Conservation (phyloP, 192 early-diverging fungal genomes). For the Rhizophlyctis rosea region DNA sequence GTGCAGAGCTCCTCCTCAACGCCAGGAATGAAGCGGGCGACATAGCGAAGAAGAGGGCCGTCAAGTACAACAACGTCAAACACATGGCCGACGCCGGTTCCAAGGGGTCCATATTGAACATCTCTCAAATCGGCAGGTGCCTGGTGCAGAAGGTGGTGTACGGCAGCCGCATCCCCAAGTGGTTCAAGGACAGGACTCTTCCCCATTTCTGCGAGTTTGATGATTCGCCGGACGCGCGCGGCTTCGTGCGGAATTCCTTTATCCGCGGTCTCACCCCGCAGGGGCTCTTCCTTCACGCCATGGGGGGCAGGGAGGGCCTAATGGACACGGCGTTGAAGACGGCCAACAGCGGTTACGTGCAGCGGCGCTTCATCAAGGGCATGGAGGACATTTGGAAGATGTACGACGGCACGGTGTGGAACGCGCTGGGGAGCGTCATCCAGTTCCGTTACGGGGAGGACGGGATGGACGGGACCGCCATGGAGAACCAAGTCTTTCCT, state of each 20-base stretch:
- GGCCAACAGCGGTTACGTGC: conserved; percentile 91
- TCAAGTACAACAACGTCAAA: conserved; percentile 86
- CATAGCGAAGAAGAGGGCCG: no score
- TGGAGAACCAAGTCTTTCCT: conserved; percentile 77
- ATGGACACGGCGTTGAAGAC: conserved; percentile 90
- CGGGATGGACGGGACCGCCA: conserved; percentile 88
- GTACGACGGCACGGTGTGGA: conserved; percentile 94
- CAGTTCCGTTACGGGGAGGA: conserved; percentile 97
- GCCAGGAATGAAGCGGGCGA: no score
- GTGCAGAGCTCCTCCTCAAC: no score
- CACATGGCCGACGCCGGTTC: conserved; percentile 88
- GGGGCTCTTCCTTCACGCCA: no score
- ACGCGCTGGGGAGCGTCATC: conserved; percentile 84
- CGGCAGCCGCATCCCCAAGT: conserved; percentile 84
- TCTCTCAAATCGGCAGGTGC: conserved; percentile 85
- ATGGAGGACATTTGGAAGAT: conserved; percentile 94
- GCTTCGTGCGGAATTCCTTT: conserved; percentile 72
- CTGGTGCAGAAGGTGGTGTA: conserved; percentile 93
- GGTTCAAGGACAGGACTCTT: conserved; percentile 78
- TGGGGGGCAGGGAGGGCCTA: conserved; percentile 91
- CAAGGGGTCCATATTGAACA: conserved; percentile 82
- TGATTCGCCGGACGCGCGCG: conserved; percentile 72
- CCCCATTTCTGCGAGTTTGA: conserved; percentile 87
- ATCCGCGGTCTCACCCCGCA: conserved; percentile 79
- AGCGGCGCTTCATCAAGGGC: conserved; percentile 93